These are phyloP conservation scores for Metschnikowia santaceciliae DNA, from an alignment of 805 yeast species.

Conservation along the genomic window DNA sequence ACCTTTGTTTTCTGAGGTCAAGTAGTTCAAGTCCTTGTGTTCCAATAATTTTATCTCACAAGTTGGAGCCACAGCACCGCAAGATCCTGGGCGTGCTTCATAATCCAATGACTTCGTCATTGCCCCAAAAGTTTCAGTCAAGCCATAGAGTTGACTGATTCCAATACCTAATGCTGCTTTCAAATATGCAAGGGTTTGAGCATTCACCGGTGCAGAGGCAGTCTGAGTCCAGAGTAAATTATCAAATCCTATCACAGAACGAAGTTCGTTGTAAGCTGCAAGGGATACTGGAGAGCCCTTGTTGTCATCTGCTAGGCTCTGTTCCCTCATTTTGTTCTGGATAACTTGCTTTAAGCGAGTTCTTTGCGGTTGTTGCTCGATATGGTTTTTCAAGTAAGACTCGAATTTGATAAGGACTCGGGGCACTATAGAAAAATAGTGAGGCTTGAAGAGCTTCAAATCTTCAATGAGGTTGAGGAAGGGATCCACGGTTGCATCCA, in stretches of 20 bases:
- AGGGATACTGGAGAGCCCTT: slow-evolving; percentile 18
- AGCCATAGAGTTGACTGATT: slow-evolving; percentile 66
- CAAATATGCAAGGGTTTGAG: slow-evolving; percentile 17
- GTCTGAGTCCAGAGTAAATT: slow-evolving; percentile 19
- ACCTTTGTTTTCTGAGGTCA: slow-evolving; percentile 13
- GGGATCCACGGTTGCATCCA: neutral
- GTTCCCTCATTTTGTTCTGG: slow-evolving; percentile 22
- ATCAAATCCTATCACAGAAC: slow-evolving; percentile 17
- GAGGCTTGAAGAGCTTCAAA: slow-evolving; percentile 50
- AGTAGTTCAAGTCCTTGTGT: slow-evolving; percentile 57
- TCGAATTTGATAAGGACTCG: slow-evolving; percentile 57
- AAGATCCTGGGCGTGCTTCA: slow-evolving; percentile 49
- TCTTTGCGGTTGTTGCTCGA: slow-evolving; percentile 25
- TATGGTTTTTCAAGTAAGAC: slow-evolving; percentile 27
- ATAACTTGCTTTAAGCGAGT: slow-evolving; percentile 25
- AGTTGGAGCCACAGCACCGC: slow-evolving; percentile 54
- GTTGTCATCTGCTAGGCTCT: slow-evolving; percentile 30
- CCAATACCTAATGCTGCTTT: slow-evolving; percentile 51
- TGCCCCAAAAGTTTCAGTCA: slow-evolving; percentile 63
- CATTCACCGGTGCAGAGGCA: slow-evolving; percentile 23
- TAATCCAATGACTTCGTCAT: slow-evolving; percentile 33
- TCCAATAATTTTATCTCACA: slow-evolving; percentile 53
- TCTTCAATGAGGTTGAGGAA: slow-evolving; percentile 48
- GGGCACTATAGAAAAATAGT: slow-evolving; percentile 54
- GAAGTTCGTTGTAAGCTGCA: slow-evolving; percentile 15